These are phyloP conservation scores for Incumbomyces lentus DNA, from an alignment of 2,329 filamentous ascomycete species.

Conservation along the genomic window DNA sequence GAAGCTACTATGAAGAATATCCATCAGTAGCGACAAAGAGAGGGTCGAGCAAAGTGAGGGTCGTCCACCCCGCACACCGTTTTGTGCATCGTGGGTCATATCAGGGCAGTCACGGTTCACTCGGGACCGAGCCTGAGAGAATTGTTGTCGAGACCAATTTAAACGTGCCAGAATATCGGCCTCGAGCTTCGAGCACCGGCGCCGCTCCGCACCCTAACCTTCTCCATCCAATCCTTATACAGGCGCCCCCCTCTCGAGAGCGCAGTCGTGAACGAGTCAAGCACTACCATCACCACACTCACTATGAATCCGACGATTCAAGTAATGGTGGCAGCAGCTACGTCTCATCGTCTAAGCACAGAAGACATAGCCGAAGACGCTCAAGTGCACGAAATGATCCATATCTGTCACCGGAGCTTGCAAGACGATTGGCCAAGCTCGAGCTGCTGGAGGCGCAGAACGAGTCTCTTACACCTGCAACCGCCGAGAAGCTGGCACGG, in stretches of 20 bases:
- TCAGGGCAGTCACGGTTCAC: slow-evolving; percentile 12
- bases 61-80: no score
- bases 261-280: slow-evolving; percentile 12
- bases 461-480: background rate
- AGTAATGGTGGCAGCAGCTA: background rate
- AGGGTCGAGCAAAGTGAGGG: slow-evolving; percentile 13
- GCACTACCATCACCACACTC: slow-evolving; percentile 9
- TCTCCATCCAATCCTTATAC: slow-evolving; percentile 13
- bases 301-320: slow-evolving; percentile 8
- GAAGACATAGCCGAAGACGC: slow-evolving; percentile 7
- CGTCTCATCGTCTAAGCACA: background rate
- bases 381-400: slow-evolving; percentile 3
- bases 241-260: slow-evolving; percentile 7
- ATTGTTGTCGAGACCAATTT: slow-evolving; percentile 17
- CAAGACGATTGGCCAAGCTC: background rate
- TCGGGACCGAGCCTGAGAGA: slow-evolving; percentile 10
- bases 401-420: background rate
- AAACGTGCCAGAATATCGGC: slow-evolving; percentile 12
- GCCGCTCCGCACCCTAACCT: slow-evolving; percentile 13
- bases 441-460: background rate
- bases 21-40: background rate
- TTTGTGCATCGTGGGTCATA: slow-evolving; percentile 1
- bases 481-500: background rate
- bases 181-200: slow-evolving; percentile 17
- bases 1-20: slow-evolving; percentile 1